Conservation (phyloP, 768 basidiomycete genomes). For the Holtermannia corniformis region DNA sequence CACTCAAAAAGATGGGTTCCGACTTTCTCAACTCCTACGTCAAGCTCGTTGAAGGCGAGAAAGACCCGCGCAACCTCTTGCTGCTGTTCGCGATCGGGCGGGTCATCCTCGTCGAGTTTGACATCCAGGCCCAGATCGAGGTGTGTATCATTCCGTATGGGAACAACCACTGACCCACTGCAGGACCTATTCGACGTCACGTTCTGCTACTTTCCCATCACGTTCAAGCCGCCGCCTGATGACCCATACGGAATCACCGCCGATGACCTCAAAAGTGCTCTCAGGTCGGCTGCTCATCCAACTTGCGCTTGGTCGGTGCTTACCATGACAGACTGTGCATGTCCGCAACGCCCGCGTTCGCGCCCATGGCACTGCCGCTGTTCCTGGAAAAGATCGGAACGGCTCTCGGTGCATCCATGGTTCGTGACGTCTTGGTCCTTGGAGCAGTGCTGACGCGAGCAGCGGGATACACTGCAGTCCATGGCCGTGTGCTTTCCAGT, state of each 20-base stretch:
- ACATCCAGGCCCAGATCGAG: conserved; percentile 64
- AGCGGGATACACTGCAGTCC: conserved; percentile 80
- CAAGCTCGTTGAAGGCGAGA: conserved; percentile 81
- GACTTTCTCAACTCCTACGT: conserved; percentile 69
- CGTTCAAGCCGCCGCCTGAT: conserved; percentile 84
- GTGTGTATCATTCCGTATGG: conserved; percentile 46
- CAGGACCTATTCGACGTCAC: conserved; percentile 88
- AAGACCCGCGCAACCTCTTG: conserved; percentile 89
- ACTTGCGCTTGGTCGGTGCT: not conserved
- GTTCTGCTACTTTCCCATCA: conserved; percentile 98
- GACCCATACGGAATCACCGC: conserved; percentile 87
- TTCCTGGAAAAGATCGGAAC: conserved; percentile 86
- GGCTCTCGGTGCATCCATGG: conserved; percentile 74
- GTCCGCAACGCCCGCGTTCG: conserved; percentile 69
- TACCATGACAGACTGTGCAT: conserved; percentile 49
- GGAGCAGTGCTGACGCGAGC: conserved; percentile 7
- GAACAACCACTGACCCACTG: not conserved
- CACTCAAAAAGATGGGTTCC: conserved; percentile 60
- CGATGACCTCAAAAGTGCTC: conserved; percentile 66
- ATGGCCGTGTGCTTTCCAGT: conserved; percentile 69
- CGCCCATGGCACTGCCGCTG: conserved; percentile 70
- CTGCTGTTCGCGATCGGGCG: conserved; percentile 78
- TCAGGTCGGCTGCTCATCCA: too few relatives aligned
- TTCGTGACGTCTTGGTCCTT: conserved; percentile 33
- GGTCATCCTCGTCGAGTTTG: conserved; percentile 81